phyloP scores from a whole-genome alignment of 1,284 basidiomycete genomes.

The Boletus smithii region DNA sequence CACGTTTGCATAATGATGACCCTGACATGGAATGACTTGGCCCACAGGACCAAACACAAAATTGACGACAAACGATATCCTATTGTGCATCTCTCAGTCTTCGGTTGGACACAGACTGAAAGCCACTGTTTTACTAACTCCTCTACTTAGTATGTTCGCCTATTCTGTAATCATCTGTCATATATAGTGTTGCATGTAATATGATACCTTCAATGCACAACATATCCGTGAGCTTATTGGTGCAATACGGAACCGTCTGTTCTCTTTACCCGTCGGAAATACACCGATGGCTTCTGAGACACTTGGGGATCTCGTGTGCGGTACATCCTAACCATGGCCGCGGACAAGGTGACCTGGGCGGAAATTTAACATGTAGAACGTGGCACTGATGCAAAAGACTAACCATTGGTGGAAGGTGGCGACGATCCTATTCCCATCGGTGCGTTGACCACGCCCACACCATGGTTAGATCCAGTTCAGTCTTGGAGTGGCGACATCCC shows the following conservation, averaged over 20 bases:
- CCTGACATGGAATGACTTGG: constrained; percentile 42
- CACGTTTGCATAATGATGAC: constrained; percentile 53
- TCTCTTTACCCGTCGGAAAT: constrained; percentile 15
- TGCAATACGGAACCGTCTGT: no score
- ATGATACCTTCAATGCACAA: constrained; percentile 33
- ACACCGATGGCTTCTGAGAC: constrained; percentile 5
- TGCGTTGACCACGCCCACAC: constrained; percentile 25
- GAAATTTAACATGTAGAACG: constrained; percentile 25
- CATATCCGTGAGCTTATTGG: constrained; percentile 11
- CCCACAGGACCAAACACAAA: constrained; percentile 15
- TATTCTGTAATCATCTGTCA: constrained; percentile 34
- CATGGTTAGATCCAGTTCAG: constrained; percentile 43
- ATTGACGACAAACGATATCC: constrained; percentile 24
- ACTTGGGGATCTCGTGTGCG: constrained; percentile 3
- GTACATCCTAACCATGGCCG: constrained; percentile 18
- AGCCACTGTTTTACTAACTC: constrained; percentile 34
- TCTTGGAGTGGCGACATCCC: constrained; percentile 54
- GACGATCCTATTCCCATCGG: constrained; percentile 32
- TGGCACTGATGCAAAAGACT: constrained; percentile 14
- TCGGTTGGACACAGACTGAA: constrained; percentile 24
- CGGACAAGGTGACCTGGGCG: constrained; percentile 26
- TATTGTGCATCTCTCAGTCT: constrained; percentile 31
- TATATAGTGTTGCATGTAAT: constrained; percentile 39
- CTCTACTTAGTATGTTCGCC: constrained; percentile 31
- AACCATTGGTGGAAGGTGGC: constrained; percentile 22